Percentiles rank a stretch among this genome's conserved stretches.
phyloP scores from a whole-genome alignment of 257 asterid genomes.

The Nicotiana otophora region DNA sequence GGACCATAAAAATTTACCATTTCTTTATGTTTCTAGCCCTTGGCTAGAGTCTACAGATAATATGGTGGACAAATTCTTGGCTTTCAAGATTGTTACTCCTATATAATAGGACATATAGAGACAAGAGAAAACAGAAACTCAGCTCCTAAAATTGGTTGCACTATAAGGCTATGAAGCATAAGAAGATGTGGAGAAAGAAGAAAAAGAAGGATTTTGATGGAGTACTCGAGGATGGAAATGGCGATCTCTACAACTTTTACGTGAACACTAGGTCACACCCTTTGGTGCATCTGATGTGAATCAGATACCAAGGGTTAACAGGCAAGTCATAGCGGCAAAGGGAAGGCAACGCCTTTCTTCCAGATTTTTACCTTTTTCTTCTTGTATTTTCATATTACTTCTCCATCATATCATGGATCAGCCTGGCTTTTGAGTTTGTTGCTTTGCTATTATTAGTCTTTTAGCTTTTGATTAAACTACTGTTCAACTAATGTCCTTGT shows the following conservation, averaged over 20 bases:
- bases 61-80: background rate
- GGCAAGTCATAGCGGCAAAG: slow-evolving; percentile 70
- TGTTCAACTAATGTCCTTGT: background rate
- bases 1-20: slow-evolving; percentile 24
- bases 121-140: slow-evolving; percentile 1
- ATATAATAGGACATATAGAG: slow-evolving; percentile 12
- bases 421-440: background rate
- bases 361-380: slow-evolving; percentile 22
- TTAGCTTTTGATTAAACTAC: background rate
- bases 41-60: background rate
- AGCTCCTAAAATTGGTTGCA: background rate
- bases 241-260: background rate
- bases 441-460: background rate
- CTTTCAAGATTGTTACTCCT: background rate
- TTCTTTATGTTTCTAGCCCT: background rate
- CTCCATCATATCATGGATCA: background rate
- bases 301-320: slow-evolving; percentile 4
- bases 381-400: background rate
- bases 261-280: background rate
- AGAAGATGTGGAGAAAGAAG: slow-evolving; percentile 24
- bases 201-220: slow-evolving; percentile 22
- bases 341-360: slow-evolving; percentile 74
- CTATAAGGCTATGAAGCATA: background rate
- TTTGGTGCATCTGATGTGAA: slow-evolving; percentile 15
- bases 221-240: background rate